Base-by-base conservation (phyloP, 2,329 filamentous ascomycete genomes). In the Diplocarpon mali region DNA sequence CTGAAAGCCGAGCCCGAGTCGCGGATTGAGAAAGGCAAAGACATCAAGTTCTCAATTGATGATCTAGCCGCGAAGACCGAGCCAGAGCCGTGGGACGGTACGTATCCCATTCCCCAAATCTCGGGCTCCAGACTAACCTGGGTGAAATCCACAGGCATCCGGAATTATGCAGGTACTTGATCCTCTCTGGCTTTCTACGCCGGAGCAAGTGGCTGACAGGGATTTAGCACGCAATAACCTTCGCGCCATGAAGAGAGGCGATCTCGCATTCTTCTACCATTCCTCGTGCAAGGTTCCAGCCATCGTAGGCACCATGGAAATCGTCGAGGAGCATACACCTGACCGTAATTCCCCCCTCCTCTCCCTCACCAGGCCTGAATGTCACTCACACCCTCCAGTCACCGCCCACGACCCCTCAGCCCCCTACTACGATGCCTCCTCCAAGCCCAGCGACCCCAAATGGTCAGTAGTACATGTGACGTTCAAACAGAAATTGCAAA, bases 181-280 rank as follows among this genome's bases (percentile, higher is more conserved):
- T 11, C 15, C 11, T 17, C 3, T 35, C 9, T 15, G 34, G 11
- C 14, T 35, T 32, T 32, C 30, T 3, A 32, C 30, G 30, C 9
- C 30, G n/a, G 10, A 32, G 30, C 30, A 12, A 14, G 30, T 14
- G 11, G 4, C 30, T 32, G n/a, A 32, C 9, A 3, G 11, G 30
- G n/a, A 32, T 12, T 14, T 61, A 65, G 90, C 90, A 6, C 78
- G 86, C 20, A 96, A 95, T 59, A 87, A 95, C 61, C 80, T 98
- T 67, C 78, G 85, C 27, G 76, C 79, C 8, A 98, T 98, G 92
- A 88, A 85, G 57, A 79, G 80, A 45, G 89, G 89, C 40, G 92
- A 98, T 60, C 71, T 89, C 28, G 89, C 88, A 20, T 96, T 98
- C 67, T 96, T 98, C 68, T 96, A 96, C 62, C 90, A 95, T 65